Evolutionary conservation across 2,329 filamentous ascomycete genomes (phyloP), one percentile per base, ranked within the genome.

Genomic region (Gaeumannomyces sp.): DNA sequence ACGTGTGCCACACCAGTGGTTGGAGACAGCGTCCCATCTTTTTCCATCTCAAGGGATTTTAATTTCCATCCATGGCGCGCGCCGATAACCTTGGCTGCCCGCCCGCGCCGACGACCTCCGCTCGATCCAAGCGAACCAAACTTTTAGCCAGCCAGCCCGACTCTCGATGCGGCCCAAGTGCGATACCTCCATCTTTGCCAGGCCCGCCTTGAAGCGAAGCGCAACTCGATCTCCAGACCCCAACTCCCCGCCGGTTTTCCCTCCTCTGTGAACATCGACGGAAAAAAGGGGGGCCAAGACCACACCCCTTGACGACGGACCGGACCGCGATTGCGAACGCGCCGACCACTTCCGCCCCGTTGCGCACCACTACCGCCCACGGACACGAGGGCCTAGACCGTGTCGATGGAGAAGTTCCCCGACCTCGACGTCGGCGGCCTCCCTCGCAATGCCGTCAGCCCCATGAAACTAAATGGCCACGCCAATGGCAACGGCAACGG

Each of bases 321-420:
- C 45, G 45, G 45, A 25, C 45, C 19, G n/a, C 45, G 45, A 53
- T 25, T 25, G 22, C 45, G 6, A 25, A 53, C 19, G 45, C 45
- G 45, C 6, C 45, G 19, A 53, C 19, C 45, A 53, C 33, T 35
- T 14, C n/a, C 33, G 10, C 4, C 33, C 33, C 8, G 8, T 14
- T 35, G 13, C 33, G 33, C 4, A 35, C 22, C 22, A 53, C 45
- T 22, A n/a, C 45, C 8, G 45, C 45, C 45, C 45, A 53, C 45
- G 22, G 45, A 53, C 45, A 8, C 45, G 22, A 7, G 45, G 19
- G 45, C n/a, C 38, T 53, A 29, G 61, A 28, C 61, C n/a, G 61
- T 19, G 45, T 69, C 71, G 29, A 83, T 84, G 74, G 84, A 86
- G 73, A 85, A 85, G 73, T 87, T 86, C 67, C 84, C 84, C 68